Conservation (phyloP, 2,329 filamentous ascomycete genomes). For the Fusarium sp. region DNA sequence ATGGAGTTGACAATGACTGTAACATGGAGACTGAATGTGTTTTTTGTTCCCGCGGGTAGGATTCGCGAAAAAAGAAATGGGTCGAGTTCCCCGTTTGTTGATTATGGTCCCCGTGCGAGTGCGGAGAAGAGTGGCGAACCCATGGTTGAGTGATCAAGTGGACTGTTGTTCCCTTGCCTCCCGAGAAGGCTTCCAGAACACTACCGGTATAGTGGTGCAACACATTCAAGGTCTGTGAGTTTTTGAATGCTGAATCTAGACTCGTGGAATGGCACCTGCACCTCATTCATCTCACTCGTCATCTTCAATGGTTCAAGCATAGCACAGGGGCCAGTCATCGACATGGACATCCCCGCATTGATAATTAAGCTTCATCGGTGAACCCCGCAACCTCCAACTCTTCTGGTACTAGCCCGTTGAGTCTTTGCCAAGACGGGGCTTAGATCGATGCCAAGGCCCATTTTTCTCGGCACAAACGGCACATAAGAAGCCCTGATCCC, state of each 20-base stretch:
- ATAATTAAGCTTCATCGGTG: conserved; percentile 1
- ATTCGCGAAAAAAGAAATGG: neutral
- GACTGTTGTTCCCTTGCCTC: neutral
- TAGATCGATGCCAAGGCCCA: neutral
- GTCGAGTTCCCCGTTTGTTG: neutral
- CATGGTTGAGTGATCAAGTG: neutral
- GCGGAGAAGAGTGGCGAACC: neutral
- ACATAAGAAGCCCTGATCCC: conserved; percentile 20
- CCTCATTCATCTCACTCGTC: neutral
- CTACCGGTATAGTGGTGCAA: neutral
- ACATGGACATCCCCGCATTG: neutral
- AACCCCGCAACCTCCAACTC: neutral
- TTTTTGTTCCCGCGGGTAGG: conserved; percentile 2
- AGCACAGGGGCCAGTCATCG: no score
- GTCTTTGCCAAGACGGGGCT: conserved; percentile 2
- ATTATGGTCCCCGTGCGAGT: neutral
- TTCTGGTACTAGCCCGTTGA: neutral
- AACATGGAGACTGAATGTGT: neutral
- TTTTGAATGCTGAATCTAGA: neutral
- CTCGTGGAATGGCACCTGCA: neutral
- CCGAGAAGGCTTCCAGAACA: conserved; percentile 1
- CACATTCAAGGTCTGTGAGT: neutral
- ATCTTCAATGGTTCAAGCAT: no score
- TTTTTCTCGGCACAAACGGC: conserved; percentile 29
- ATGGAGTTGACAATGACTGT: neutral